phyloP scores from a whole-genome alignment of 1,139 yeast species.

The Taiozyma sp. region DNA sequence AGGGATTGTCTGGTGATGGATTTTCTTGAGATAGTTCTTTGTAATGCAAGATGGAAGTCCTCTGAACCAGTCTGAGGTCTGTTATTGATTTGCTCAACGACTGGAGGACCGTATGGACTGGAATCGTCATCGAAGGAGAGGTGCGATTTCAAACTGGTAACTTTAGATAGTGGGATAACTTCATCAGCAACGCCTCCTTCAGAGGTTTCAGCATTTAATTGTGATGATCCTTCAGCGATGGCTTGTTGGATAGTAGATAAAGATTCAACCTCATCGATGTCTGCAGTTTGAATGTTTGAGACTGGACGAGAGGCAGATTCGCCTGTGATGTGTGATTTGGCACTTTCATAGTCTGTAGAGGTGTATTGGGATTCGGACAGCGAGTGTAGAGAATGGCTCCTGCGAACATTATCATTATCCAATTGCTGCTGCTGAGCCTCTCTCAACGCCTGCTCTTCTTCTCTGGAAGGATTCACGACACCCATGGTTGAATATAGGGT shows the following conservation, averaged over 20 bases:
- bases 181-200: conserved; percentile 2
- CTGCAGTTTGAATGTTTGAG: not conserved
- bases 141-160: conserved; percentile 10
- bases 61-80: conserved; percentile 12
- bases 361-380: conserved; percentile 4
- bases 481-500: conserved; percentile 4
- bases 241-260: not conserved
- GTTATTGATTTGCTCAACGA: conserved; percentile 4
- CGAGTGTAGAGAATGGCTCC: conserved; percentile 1
- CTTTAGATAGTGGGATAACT: conserved; percentile 6
- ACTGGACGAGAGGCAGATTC: conserved; percentile 1
- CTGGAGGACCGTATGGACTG: conserved; percentile 17
- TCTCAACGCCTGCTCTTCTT: conserved; percentile 37
- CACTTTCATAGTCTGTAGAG: conserved; percentile 22
- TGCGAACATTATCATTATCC: not conserved
- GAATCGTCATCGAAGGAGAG: conserved; percentile 13
- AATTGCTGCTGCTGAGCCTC: conserved; percentile 25
- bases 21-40: conserved; percentile 22
- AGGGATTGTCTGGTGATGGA: conserved; percentile 13
- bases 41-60: conserved; percentile 18
- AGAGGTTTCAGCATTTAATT: not conserved
- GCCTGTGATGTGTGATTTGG: conserved; percentile 12
- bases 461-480: conserved; percentile 33
- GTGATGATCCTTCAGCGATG: not conserved
- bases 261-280: not conserved